Base-by-base conservation (phyloP, 257 asterid genomes). In the Lycium barbarum region DNA sequence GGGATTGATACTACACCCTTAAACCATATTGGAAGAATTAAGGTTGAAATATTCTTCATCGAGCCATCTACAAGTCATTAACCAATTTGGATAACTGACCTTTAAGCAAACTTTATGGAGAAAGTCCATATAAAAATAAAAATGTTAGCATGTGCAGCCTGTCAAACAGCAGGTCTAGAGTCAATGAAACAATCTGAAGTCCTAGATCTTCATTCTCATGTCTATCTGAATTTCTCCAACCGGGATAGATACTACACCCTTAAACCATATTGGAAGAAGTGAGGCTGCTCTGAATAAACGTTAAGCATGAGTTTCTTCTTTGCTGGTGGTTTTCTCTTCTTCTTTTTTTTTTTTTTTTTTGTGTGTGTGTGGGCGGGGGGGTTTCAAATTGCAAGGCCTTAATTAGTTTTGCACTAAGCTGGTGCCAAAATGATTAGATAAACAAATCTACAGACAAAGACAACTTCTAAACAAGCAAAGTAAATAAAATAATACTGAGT, bases 141-240 rank as follows among this genome's bases (percentile, higher is more conserved):
- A 15, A 6, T 36, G 53, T 51, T 6, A 68, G 15, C 78, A 12
- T 33, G 51, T 14, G 35, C 22, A 68, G 78, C 26, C 3, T 5
- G 33, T 65, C n/a, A 67, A 67, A 67, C 20, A 67, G 22, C 76
- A 67, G 26, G 6, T 15, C 14, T 8, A 12, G 51, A 38, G 7
- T 17, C 14, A 3, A 22, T 38, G 53, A 36, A 38, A 68, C 53
- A 14, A 68, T 38, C 53, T 38, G 22, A 36, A 68, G 53, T 38
- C 51, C 53, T 15, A 68, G 38, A 68, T 68, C 49, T 68, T 40
- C 33, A 68, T 13, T 67, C 74, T 67, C 76, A 67, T 67, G 20
- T 36, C 14, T 67, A 14, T 17, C 65, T 58, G 26, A 58, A 18
- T 58, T 58, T 66, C 72, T 67, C 51, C 22, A 7, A 14, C 76